These are phyloP conservation scores for Dendrobium chrysotoxum DNA, from an alignment of 106 monocot genomes.

Conservation along the genomic window DNA sequence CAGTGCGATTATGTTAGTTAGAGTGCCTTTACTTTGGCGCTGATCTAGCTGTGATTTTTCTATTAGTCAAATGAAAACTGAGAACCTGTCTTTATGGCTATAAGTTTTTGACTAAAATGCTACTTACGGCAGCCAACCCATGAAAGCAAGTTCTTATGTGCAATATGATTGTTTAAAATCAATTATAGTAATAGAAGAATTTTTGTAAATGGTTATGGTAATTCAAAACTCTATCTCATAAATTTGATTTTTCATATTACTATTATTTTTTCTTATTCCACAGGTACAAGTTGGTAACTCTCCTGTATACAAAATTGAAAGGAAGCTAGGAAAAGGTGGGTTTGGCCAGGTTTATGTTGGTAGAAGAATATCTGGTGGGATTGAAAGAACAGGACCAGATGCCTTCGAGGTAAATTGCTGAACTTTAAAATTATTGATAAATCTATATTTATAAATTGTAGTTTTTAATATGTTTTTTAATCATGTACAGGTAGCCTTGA, in stretches of 20 bases:
- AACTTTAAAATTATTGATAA: background rate
- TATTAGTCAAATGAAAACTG: background rate
- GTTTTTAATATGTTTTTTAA: background rate
- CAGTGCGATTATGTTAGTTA: background rate
- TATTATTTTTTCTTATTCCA: background rate
- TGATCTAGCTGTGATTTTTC: background rate
- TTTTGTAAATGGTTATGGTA: background rate
- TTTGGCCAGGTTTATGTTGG: conserved; percentile 99
- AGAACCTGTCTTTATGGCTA: background rate
- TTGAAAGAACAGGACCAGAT: conserved; percentile 85
- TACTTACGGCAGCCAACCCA: background rate
- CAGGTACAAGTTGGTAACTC: conserved; percentile 98
- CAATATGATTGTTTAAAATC: background rate
- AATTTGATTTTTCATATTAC: background rate
- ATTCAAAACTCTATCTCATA: background rate
- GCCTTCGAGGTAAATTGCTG: conserved; percentile 66
- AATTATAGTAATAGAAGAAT: conserved; percentile 7
- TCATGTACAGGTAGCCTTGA: conserved; percentile 64
- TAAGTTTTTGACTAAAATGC: background rate
- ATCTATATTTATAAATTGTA: background rate
- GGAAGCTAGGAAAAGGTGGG: conserved; percentile 99
- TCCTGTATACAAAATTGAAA: conserved; percentile 91
- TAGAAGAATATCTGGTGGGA: conserved; percentile 79
- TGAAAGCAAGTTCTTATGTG: background rate
- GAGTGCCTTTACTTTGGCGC: conserved; percentile 1